These are phyloP conservation scores for Stagonosporopsis cucurbitacearum DNA, from an alignment of 2,329 filamentous ascomycete genomes.

Conservation along the genomic window DNA sequence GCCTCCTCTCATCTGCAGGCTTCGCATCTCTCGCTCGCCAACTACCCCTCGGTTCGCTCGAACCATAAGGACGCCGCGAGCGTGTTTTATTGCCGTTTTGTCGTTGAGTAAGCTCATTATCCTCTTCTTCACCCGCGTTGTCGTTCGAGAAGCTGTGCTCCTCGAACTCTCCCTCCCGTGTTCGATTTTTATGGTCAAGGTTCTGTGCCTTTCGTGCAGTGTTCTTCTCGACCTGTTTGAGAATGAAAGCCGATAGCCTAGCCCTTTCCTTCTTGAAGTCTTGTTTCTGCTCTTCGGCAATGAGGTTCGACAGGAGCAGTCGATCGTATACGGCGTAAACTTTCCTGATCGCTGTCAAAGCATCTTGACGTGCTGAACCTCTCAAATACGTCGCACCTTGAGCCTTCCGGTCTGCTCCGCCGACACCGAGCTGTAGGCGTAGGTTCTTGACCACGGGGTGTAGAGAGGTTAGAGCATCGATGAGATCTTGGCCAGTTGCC, in stretches of 20 bases:
- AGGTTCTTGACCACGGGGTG: conserved; percentile 36
- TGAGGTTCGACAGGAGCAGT: conserved; percentile 38
- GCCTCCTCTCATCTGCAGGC: conserved; percentile 24
- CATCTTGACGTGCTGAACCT: conserved; percentile 32
- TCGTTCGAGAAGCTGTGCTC: conserved; percentile 20
- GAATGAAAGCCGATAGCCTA: conserved; percentile 35
- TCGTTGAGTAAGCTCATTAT: neutral
- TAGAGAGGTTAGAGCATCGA: conserved; percentile 38
- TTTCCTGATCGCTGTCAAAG: conserved; percentile 34
- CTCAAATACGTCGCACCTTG: conserved; percentile 23
- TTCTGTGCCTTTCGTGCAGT: neutral
- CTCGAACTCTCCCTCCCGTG: conserved; percentile 18
- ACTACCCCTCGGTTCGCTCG: neutral
- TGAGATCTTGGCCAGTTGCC: conserved; percentile 37
- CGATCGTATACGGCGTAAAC: conserved; percentile 42
- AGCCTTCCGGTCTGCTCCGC: conserved; percentile 15
- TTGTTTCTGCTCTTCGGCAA: conserved; percentile 38
- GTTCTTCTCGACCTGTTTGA: conserved; percentile 12
- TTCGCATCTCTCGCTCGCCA: conserved; percentile 27
- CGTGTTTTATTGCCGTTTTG: neutral
- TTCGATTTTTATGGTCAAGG: neutral
- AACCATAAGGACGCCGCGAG: conserved; percentile 1
- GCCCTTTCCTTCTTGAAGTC: conserved; percentile 37
- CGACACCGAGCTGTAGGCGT: conserved; percentile 40
- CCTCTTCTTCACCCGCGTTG: conserved; percentile 1